phyloP scores from a whole-genome alignment of 2,329 filamentous ascomycete genomes.

The Alternaria ethzedia region DNA sequence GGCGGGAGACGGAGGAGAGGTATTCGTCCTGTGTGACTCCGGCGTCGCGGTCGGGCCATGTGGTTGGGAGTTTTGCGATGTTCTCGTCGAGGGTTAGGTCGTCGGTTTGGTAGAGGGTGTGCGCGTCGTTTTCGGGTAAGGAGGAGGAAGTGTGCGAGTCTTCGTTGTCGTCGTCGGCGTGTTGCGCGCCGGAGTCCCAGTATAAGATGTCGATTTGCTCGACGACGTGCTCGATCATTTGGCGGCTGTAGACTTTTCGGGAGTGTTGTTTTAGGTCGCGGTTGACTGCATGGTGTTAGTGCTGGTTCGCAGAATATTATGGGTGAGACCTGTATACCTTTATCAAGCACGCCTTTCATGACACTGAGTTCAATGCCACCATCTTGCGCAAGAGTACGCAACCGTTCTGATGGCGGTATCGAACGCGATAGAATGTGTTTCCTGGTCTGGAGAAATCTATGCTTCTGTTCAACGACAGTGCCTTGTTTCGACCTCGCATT shows the following conservation, averaged over 20 bases:
- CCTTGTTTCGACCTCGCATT: conserved; percentile 29
- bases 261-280: conserved; percentile 69
- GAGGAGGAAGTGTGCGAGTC: conserved; percentile 37
- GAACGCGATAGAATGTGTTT: conserved; percentile 68
- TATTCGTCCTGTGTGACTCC: conserved; percentile 39
- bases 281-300: conserved; percentile 58
- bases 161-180: conserved; percentile 22
- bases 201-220: conserved; percentile 75
- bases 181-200: conserved; percentile 55
- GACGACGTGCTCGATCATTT: conserved; percentile 73
- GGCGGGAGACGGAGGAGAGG: conserved; percentile 50
- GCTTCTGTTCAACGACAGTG: conserved; percentile 66
- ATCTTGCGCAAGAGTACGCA: conserved; percentile 58
- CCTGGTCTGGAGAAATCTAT: conserved; percentile 67
- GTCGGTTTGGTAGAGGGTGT: conserved; percentile 37
- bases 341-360: conserved; percentile 58
- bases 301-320: not conserved
- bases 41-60: conserved; percentile 12
- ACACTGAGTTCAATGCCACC: conserved; percentile 55
- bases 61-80: conserved; percentile 43
- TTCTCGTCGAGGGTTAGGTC: conserved; percentile 43
- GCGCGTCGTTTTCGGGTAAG: conserved; percentile 49
- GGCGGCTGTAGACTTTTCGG: conserved; percentile 69
- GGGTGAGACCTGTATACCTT: conserved; percentile 49
- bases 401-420: conserved; percentile 62